A percentile compares a stretch with the other conserved stretches of the same genome.
Conservation (phyloP, 768 basidiomycete species). For the Leccinum fibrillosum region DNA sequence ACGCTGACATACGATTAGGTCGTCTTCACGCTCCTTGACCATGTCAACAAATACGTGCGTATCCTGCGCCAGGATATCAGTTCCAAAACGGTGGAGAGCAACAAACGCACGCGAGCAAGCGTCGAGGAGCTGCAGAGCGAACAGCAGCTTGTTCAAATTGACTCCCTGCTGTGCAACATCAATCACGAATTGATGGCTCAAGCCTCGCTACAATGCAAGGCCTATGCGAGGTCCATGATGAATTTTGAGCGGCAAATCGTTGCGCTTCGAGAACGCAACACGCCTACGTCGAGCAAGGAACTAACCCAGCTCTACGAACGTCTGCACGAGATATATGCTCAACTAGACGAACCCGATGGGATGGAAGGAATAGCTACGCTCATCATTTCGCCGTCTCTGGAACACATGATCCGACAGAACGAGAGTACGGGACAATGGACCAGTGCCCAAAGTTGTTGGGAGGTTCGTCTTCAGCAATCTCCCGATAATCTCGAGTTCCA, state of each 20-base stretch:
- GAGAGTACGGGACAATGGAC: slow-evolving; percentile 98
- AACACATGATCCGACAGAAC: slow-evolving; percentile 96
- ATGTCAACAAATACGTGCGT: slow-evolving; percentile 87
- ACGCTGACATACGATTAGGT: slow-evolving; percentile 48
- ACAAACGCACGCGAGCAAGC: slow-evolving; percentile 46
- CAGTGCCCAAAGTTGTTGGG: slow-evolving; percentile 99
- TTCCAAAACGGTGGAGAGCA: slow-evolving; percentile 45
- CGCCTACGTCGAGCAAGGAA: slow-evolving; percentile 45
- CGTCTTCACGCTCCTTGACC: slow-evolving; percentile 92
- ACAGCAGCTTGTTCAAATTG: slow-evolving; percentile 66
- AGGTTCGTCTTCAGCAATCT: slow-evolving; percentile 84
- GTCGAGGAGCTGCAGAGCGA: slow-evolving; percentile 38
- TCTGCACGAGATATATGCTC: slow-evolving; percentile 93
- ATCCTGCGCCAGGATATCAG: slow-evolving; percentile 64
- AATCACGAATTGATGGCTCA: slow-evolving; percentile 87
- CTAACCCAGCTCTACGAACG: slow-evolving; percentile 65
- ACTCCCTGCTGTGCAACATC: slow-evolving; percentile 79
- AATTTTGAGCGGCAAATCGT: slow-evolving; percentile 87
- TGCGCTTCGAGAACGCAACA: slow-evolving; percentile 40
- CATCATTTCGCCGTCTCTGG: slow-evolving; percentile 84
- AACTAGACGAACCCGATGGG: slow-evolving; percentile 96
- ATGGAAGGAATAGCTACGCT: slow-evolving; percentile 96
- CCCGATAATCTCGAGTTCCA: slow-evolving; percentile 90
- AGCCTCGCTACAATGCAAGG: slow-evolving; percentile 92
- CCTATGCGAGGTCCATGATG: slow-evolving; percentile 91